Evolutionary conservation across 495 filamentous ascomycete species (phyloP).

Genomic region (Cercophora sp.): DNA sequence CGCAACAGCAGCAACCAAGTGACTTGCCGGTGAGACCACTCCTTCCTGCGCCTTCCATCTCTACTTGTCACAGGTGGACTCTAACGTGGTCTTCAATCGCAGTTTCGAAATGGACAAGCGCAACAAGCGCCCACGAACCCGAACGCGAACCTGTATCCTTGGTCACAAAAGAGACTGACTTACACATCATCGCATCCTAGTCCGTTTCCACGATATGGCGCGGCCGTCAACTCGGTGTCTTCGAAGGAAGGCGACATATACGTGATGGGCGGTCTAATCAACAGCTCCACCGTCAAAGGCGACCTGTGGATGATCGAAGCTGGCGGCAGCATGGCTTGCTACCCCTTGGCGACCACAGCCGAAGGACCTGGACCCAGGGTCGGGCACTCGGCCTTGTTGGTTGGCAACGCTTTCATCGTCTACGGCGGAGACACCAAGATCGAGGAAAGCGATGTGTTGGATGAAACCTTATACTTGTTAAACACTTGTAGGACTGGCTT

Average conservation of each 20-base stretch:
- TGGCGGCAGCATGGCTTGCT: conserved; percentile 81
- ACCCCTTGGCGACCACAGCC: conserved; percentile 82
- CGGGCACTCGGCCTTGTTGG: conserved; percentile 88
- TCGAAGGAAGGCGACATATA: conserved; percentile 98
- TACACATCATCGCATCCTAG: conserved; percentile 78
- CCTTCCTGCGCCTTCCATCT: not conserved
- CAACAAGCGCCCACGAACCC: conserved; percentile 29
- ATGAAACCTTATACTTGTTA: conserved; percentile 92
- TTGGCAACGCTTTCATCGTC: conserved; percentile 98
- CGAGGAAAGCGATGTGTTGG: conserved; percentile 83
- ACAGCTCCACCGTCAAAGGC: conserved; percentile 90
- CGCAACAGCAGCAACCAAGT: conserved; percentile 27
- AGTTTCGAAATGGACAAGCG: conserved; percentile 46
- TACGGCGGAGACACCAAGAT: conserved; percentile 98
- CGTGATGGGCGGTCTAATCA: conserved; percentile 94
- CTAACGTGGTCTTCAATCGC: conserved; percentile 11
- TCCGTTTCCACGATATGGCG: conserved; percentile 95
- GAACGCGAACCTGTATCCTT: conserved; percentile 77
- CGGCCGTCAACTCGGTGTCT: conserved; percentile 85
- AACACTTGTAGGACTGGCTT: conserved; percentile 78
- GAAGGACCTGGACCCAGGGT: conserved; percentile 95
- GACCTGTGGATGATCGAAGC: conserved; percentile 98
- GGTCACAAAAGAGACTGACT: conserved; percentile 86
- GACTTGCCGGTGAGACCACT: conserved; percentile 46
- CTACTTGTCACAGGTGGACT: not conserved